Conservation (phyloP, 306 rosid genomes). For the Ziziphus jujuba region DNA sequence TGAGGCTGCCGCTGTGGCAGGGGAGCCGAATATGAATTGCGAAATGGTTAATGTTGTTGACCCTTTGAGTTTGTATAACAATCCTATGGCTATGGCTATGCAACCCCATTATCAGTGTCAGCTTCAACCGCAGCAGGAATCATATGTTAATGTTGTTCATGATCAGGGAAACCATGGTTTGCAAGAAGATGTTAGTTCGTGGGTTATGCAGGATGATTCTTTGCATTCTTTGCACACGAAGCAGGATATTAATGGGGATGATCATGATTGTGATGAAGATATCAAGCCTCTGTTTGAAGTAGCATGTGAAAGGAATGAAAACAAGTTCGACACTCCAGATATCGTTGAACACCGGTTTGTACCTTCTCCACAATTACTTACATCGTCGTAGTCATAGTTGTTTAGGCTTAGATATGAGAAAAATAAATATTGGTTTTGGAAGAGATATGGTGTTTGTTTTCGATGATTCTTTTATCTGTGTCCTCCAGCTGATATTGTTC, state of each 20-base stretch:
- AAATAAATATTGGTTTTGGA: not conserved
- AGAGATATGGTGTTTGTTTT: not conserved
- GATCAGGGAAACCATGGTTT: constrained; percentile 7
- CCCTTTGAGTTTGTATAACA: constrained; percentile 38
- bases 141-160: constrained; percentile 12
- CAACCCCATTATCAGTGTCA: constrained; percentile 32
- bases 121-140: constrained; percentile 21
- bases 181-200: constrained; percentile 50
- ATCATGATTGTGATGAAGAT: constrained; percentile 37
- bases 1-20: not conserved
- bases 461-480: too few relatives aligned
- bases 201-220: constrained; percentile 59
- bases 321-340: constrained; percentile 39
- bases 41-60: constrained; percentile 32
- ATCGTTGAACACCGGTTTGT: constrained; percentile 48
- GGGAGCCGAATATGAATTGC: not conserved
- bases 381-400: not conserved
- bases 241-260: constrained; percentile 23
- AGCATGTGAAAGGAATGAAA: constrained; percentile 31
- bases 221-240: constrained; percentile 49
- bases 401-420: not conserved
- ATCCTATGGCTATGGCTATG: not conserved
- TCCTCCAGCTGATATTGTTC: too few relatives aligned
- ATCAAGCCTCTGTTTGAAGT: constrained; percentile 35
- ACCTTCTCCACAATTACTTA: constrained; percentile 6